These are phyloP conservation scores for Kondoa malvinella DNA, from an alignment of 768 basidiomycete genomes.

Conservation along the genomic window DNA sequence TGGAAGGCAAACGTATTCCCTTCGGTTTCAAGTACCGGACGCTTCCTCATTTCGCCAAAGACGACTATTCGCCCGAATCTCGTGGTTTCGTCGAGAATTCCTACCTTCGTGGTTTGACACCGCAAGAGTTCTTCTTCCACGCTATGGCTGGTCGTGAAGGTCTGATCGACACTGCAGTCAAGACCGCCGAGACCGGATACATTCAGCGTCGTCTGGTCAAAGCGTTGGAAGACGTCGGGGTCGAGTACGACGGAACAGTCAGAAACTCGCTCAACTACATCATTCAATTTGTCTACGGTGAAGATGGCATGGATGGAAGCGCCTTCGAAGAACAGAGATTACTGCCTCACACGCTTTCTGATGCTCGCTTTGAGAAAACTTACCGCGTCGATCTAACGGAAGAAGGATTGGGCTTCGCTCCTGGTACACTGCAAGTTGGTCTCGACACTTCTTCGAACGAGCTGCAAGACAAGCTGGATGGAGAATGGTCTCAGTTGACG, in stretches of 20 bases:
- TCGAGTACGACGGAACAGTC: slow-evolving; percentile 94
- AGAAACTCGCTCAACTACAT: slow-evolving; percentile 93
- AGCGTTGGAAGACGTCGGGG: slow-evolving; percentile 91
- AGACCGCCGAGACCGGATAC: slow-evolving; percentile 98
- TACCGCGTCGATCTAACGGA: slow-evolving; percentile 85
- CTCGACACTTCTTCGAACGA: slow-evolving; percentile 69
- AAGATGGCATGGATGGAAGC: slow-evolving; percentile 97
- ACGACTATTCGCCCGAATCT: slow-evolving; percentile 94
- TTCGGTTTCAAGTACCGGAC: slow-evolving; percentile 96
- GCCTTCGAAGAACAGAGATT: slow-evolving; percentile 91
- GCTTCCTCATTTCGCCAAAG: slow-evolving; percentile 92
- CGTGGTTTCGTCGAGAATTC: slow-evolving; percentile 99
- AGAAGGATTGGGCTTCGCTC: slow-evolving; percentile 57
- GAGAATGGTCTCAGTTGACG: slow-evolving; percentile 48
- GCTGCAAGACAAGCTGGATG: slow-evolving; percentile 67
- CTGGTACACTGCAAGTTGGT: slow-evolving; percentile 66
- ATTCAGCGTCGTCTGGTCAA: slow-evolving; percentile 97
- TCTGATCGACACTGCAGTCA: slow-evolving; percentile 97
- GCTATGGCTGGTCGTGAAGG: slow-evolving; percentile 99
- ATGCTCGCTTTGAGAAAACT: slow-evolving; percentile 70
- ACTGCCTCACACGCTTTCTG: slow-evolving; percentile 65
- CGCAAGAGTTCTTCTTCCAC: slow-evolving; percentile 99
- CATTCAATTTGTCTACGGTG: slow-evolving; percentile 89
- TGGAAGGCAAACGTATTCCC: slow-evolving; percentile 94
- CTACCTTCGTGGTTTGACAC: slow-evolving; percentile 84